phyloP scores from a whole-genome alignment of 371 early-diverging fungal genomes.

The Nematocida sp. region DNA sequence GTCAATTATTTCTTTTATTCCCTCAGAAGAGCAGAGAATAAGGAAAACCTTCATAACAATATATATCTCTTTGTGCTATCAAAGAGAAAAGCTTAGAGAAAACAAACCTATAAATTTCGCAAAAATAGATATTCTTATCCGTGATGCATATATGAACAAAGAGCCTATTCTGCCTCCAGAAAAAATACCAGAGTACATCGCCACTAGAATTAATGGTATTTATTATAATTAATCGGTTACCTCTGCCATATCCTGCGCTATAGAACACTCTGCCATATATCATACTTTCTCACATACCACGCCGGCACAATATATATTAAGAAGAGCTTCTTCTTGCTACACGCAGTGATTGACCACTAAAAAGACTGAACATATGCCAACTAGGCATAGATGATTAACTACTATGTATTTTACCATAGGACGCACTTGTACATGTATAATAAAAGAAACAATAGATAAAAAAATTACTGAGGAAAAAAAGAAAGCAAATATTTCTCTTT shows the following conservation, averaged over 20 bases:
- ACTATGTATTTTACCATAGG: too few species aligned
- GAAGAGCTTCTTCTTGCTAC: too few species aligned
- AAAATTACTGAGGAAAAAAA: not conserved
- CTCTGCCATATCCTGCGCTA: too few species aligned
- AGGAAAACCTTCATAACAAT: not conserved
- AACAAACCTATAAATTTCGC: not conserved
- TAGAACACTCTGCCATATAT: too few species aligned
- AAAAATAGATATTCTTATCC: not conserved
- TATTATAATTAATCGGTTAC: constrained; percentile 14
- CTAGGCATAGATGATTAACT: too few species aligned
- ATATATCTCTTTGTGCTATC: not conserved
- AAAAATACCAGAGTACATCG: constrained; percentile 1
- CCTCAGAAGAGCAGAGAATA: not conserved
- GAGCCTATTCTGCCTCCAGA: not conserved
- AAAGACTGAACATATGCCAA: too few species aligned
- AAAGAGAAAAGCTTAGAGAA: not conserved
- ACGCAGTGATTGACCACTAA: too few species aligned
- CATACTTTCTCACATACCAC: too few species aligned
- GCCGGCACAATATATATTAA: too few species aligned
- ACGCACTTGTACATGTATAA: not conserved
- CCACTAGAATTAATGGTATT: not conserved
- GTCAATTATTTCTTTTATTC: not conserved
- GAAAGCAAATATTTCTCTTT: constrained; percentile 4
- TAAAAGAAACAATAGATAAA: not conserved
- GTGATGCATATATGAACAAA: not conserved